phyloP scores from a whole-genome alignment of 495 filamentous ascomycete genomes.

The Baudoinia panamericana region DNA sequence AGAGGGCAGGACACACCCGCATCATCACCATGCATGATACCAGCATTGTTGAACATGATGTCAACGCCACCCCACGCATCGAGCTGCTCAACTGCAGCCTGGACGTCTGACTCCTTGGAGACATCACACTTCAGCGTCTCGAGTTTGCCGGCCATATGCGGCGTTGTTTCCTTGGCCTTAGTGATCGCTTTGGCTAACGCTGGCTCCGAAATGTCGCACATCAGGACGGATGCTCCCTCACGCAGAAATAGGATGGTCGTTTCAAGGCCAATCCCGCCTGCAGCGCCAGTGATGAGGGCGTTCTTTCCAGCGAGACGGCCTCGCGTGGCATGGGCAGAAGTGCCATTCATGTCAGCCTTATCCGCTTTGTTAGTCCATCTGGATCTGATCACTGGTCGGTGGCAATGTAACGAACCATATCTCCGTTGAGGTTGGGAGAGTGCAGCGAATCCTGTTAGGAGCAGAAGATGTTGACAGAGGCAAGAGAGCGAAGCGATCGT shows the following conservation, averaged over 20 bases:
- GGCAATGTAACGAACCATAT: no score
- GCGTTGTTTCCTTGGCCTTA: slow-evolving; percentile 61
- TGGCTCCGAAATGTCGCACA: slow-evolving; percentile 68
- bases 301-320: slow-evolving; percentile 73
- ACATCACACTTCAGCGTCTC: slow-evolving; percentile 52
- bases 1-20: slow-evolving; percentile 27
- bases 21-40: slow-evolving; percentile 90
- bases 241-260: slow-evolving; percentile 82
- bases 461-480: no score
- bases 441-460: no score
- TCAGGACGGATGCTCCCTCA: slow-evolving; percentile 76
- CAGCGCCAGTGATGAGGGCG: slow-evolving; percentile 84
- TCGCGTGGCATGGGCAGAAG: background rate
- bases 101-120: slow-evolving; percentile 59
- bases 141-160: slow-evolving; percentile 41
- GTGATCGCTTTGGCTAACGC: slow-evolving; percentile 56
- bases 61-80: slow-evolving; percentile 88
- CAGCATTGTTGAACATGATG: slow-evolving; percentile 96
- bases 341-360: background rate
- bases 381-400: no score
- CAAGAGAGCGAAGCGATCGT: no score
- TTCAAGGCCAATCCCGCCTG: slow-evolving; percentile 90
- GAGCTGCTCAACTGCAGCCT: slow-evolving; percentile 53
- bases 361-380: no score
- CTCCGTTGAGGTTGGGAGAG: no score